Base-by-base conservation (phyloP, 208 protist genomes). In the Acanthamoeba castellanii region DNA sequence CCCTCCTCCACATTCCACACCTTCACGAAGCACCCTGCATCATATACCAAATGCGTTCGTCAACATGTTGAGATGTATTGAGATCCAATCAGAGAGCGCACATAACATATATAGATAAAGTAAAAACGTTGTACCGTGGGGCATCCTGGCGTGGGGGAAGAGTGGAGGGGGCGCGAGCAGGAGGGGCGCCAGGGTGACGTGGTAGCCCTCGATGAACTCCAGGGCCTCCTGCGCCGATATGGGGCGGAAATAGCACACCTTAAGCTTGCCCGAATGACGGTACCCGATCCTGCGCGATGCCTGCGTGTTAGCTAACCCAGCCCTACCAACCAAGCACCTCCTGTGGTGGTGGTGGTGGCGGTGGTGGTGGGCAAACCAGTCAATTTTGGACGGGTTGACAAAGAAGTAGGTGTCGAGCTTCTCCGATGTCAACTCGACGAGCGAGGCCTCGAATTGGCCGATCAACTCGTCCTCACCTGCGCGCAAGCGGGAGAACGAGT, bases 181-280 rank as follows among this genome's bases (percentile, higher is more conserved):
- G 22, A 81, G 30, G 6, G 72, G 72, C 5, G 72, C 72, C 30
- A 81, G 72, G 2, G 72, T 81, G 34, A 81, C 72, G 34, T 47
- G 72, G 37, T 81, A 81, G 32, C 72, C 72, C 72, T 81, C 72
- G 37, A 81, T 30, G 42, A 81, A 81, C 72, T 81, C 72, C 18
- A n/a, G 14, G 8, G 72, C 72, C 72, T 81, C 72, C 37, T 81
- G 72, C 27, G 72, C 72, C 30, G 72, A 50, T 18, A 81, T 81
- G 37, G 72, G 72, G 16, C 72, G 72, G 32, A 34, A 81, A 34
- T 81, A 81, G 37, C 72, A 81, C 37, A 81, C 37, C 32, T 81
- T 81, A 2, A 81, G 32, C 72, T 81, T 81, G 22, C 72, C 72
- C 16, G 72, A 81, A 30, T 81, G 72, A 0, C 72, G 30, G n/a